Evolutionary conservation across 1,284 basidiomycete genomes (phyloP).

Genomic region (Ganoderma boninense): DNA sequence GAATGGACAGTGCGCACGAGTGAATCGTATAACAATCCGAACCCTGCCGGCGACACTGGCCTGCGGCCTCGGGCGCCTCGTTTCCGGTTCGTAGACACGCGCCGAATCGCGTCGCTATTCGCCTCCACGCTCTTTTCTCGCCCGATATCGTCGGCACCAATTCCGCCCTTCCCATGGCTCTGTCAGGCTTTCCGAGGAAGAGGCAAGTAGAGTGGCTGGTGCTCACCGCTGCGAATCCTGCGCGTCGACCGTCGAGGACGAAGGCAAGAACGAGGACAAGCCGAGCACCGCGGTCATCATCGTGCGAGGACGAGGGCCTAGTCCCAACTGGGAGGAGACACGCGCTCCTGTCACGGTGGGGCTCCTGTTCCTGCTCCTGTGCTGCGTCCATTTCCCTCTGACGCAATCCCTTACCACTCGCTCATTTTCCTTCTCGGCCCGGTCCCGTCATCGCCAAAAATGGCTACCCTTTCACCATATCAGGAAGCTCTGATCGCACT

Average conservation of each 20-base stretch:
- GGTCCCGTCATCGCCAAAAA: neutral
- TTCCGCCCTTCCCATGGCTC: neutral
- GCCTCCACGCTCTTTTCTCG: conserved; percentile 9
- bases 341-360: conserved; percentile 8
- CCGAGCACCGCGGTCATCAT: neutral
- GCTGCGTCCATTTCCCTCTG: neutral
- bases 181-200: neutral
- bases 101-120: conserved; percentile 6
- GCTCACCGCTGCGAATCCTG: neutral
- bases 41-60: neutral
- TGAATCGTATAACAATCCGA: neutral
- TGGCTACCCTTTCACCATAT: neutral
- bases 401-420: neutral
- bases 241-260: neutral
- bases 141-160: conserved; percentile 1
- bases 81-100: conserved; percentile 21
- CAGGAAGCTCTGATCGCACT: neutral
- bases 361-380: neutral
- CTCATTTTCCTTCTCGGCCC: neutral
- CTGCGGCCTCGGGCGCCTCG: neutral
- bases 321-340: neutral
- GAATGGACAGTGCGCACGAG: conserved; percentile 1
- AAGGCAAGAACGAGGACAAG: neutral
- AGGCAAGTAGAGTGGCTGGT: neutral
- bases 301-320: neutral